Evolutionary conservation across 2,329 filamentous ascomycete genomes (phyloP).

Genomic region (Xylaria sp.): DNA sequence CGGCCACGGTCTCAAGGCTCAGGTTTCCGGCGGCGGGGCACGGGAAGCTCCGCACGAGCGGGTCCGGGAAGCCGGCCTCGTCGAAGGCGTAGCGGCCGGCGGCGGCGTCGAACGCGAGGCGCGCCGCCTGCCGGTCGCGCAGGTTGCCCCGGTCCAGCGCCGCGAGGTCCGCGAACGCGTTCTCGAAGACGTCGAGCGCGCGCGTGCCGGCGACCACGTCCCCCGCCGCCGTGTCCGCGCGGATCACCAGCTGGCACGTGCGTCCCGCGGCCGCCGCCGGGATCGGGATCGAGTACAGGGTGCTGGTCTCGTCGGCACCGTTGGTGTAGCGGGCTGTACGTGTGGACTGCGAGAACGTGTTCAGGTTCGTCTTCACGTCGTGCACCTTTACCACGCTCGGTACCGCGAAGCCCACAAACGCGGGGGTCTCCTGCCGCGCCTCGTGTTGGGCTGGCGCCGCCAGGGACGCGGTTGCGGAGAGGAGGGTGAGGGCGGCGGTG

Average conservation of each 20-base stretch:
- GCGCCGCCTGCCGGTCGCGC: conserved; percentile 28
- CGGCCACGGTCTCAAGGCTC: conserved; percentile 31
- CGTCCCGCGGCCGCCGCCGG: conserved; percentile 24
- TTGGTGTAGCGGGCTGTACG: conserved; percentile 23
- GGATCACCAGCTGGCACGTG: conserved; percentile 32
- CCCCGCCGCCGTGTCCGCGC: conserved; percentile 10
- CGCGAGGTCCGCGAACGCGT: conserved; percentile 28
- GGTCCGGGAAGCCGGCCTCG: conserved; percentile 19
- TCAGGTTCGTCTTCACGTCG: conserved; percentile 26
- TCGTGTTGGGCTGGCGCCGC: conserved; percentile 26
- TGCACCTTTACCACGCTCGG: conserved; percentile 33
- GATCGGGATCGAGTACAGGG: conserved; percentile 34
- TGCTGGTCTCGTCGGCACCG: conserved; percentile 27
- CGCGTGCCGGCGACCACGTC: conserved; percentile 20
- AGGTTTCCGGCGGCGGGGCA: conserved; percentile 30
- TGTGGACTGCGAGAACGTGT: background rate
- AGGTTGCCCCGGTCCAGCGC: conserved; percentile 27
- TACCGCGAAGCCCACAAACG: conserved; percentile 23
- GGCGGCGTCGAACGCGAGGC: conserved; percentile 25
- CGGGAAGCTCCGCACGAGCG: conserved; percentile 27
- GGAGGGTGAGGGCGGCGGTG: conserved; percentile 24
- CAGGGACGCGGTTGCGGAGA: conserved; percentile 29
- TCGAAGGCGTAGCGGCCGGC: conserved; percentile 30
- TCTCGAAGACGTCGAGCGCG: conserved; percentile 33
- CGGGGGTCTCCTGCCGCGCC: conserved; percentile 4